Base-by-base conservation (phyloP, 1,284 basidiomycete species). In the Mycena sp. region DNA sequence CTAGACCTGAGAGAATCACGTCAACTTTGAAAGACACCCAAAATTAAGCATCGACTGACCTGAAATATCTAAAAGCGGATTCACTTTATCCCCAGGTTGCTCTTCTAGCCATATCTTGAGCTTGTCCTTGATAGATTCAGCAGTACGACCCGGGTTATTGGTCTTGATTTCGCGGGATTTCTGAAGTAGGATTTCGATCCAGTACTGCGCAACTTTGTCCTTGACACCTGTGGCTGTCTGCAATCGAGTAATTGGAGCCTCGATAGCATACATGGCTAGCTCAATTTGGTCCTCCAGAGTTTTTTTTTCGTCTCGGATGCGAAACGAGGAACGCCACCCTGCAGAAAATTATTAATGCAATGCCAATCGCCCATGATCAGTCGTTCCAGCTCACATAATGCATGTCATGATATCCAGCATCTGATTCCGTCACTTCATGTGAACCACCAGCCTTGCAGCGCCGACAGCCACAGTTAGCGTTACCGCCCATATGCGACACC, bases 151-250 rank as follows among this genome's bases (percentile, higher is more conserved):
- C n/a, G 46, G 55, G 6, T 60, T 44, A 6, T 26, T 37, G 2
- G 28, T 35, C 37, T 61, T 60, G 16, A 61, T 28, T 58, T 57
- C 30, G 3, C 28, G 16, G 2, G 43, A 19, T 35, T 61, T 55
- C 5, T 23, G 2, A 9, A 77, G 62, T 7, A 77, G 64, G 0
- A 44, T 29, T 4, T 76, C 70, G 58, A 77, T 75, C 75, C 75
- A 77, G 38, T 64, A 64, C 28, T 74, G 69, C 0, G 73, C 71
- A 38, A 71, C 63, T 19, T 55, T 61, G 46, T 77, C 75, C 57
- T 77, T 77, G 3, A 70, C 49, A 3, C 76, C 74, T 9, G 68
- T 70, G 7, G 60, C 44, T 4, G 67, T 71, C 52, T 77, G 76
- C 1, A 52, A 21, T 14, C 69, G 58, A 10, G 62, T 32, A 1